Conservation (phyloP, 805 yeast species). For the Barnettozyma botsteinii region DNA sequence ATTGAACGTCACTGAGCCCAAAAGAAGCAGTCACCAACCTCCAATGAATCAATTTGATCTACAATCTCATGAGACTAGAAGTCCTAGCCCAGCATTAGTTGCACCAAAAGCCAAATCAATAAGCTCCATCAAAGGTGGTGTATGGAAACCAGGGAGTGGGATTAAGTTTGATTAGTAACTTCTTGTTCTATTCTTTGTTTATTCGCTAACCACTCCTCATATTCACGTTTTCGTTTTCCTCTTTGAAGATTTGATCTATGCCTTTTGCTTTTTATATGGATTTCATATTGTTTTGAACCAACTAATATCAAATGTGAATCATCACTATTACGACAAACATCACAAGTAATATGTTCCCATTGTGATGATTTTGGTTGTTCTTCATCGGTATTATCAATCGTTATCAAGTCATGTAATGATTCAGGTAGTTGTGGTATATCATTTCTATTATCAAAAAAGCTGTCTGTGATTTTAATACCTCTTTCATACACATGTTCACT, state of each 20-base stretch:
- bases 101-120: constrained; percentile 21
- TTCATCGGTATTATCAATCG: constrained; percentile 3
- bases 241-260: constrained; percentile 52
- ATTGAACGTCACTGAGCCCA: constrained; percentile 16
- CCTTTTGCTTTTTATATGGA: constrained; percentile 61
- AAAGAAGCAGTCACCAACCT: not conserved
- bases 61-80: constrained; percentile 2
- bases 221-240: constrained; percentile 45
- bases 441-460: constrained; percentile 28
- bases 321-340: constrained; percentile 51
- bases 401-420: constrained; percentile 27
- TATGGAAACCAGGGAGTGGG: constrained; percentile 25
- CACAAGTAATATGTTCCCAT: constrained; percentile 71
- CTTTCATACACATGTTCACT: constrained; percentile 43
- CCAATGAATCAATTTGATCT: not conserved
- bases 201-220: constrained; percentile 37
- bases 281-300: constrained; percentile 66
- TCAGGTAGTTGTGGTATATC: constrained; percentile 32
- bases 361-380: constrained; percentile 19
- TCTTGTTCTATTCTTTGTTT: constrained; percentile 10
- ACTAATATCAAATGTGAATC: constrained; percentile 57
- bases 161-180: constrained; percentile 22
- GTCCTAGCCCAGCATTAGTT: constrained; percentile 15
- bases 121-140: constrained; percentile 23
- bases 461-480: constrained; percentile 45